Evolutionary conservation across 1,139 yeast genomes (phyloP).

Genomic region (Scheffersomyces titani): DNA sequence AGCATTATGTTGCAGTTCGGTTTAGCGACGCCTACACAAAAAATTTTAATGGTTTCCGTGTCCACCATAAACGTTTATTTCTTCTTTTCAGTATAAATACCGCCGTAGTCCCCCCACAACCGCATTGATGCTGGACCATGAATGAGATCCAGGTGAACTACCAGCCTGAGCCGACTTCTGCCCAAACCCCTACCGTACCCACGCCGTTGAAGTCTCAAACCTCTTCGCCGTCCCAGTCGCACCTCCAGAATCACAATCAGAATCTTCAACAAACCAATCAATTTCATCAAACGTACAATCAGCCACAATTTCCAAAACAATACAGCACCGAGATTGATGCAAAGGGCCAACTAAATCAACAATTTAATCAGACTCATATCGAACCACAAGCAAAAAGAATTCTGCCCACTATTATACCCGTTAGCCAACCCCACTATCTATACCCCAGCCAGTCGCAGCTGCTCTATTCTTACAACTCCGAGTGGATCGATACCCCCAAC

Average conservation of each 20-base stretch:
- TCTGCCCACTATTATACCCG: neutral
- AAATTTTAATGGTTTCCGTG: neutral
- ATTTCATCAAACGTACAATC: neutral
- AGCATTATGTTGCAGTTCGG: neutral
- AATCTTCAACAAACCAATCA: neutral
- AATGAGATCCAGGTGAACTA: constrained; percentile 5
- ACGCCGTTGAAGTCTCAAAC: neutral
- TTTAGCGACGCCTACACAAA: neutral
- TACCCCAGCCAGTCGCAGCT: constrained; percentile 9
- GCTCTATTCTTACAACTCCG: constrained; percentile 27
- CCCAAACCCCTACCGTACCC: neutral
- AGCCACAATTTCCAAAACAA: neutral
- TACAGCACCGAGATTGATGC: neutral
- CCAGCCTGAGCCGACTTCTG: constrained; percentile 1
- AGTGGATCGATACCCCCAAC: constrained; percentile 38
- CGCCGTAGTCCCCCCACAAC: neutral
- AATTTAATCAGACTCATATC: neutral
- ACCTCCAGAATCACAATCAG: neutral
- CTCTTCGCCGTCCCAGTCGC: neutral
- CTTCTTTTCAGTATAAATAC: neutral
- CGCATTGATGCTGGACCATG: constrained; percentile 7
- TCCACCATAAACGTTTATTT: neutral
- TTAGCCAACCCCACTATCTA: constrained; percentile 16
- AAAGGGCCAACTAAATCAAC: neutral
- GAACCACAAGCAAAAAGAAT: neutral